Conservation (phyloP, 73 alveolate species). For the Stentor roeselii region DNA sequence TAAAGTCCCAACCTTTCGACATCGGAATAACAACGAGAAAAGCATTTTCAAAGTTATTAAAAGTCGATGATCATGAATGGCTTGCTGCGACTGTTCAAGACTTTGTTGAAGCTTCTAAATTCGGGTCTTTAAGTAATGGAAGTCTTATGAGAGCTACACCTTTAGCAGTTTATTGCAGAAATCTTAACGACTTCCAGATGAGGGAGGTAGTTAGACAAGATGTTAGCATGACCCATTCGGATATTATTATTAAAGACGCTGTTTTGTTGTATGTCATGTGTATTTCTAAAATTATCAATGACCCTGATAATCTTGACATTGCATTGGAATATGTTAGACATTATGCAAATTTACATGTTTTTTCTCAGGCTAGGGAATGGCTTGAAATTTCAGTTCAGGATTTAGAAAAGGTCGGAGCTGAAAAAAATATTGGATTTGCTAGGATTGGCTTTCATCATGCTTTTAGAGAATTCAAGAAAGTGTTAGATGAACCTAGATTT, state of each 20-base stretch:
- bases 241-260: slow-evolving; percentile 21
- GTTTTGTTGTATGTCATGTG: slow-evolving; percentile 30
- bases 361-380: neutral
- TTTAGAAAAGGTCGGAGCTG: slow-evolving; percentile 22
- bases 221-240: slow-evolving; percentile 42
- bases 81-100: neutral
- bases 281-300: slow-evolving; percentile 12
- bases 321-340: neutral
- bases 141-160: slow-evolving; percentile 59
- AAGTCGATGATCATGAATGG: neutral
- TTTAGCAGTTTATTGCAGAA: slow-evolving; percentile 48
- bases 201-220: slow-evolving; percentile 27
- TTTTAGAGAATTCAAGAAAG: slow-evolving; percentile 1
- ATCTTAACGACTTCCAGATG: slow-evolving; percentile 30
- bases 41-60: slow-evolving; percentile 20
- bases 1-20: slow-evolving; percentile 42
- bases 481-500: too few species aligned
- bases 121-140: slow-evolving; percentile 50
- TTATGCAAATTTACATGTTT: neutral
- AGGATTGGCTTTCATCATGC: slow-evolving; percentile 23
- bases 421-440: neutral
- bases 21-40: slow-evolving; percentile 41
- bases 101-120: slow-evolving; percentile 11
- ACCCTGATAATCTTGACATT: slow-evolving; percentile 18
- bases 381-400: slow-evolving; percentile 9